phyloP scores from a whole-genome alignment of 208 protist genomes.

The Strigomonas galati region DNA sequence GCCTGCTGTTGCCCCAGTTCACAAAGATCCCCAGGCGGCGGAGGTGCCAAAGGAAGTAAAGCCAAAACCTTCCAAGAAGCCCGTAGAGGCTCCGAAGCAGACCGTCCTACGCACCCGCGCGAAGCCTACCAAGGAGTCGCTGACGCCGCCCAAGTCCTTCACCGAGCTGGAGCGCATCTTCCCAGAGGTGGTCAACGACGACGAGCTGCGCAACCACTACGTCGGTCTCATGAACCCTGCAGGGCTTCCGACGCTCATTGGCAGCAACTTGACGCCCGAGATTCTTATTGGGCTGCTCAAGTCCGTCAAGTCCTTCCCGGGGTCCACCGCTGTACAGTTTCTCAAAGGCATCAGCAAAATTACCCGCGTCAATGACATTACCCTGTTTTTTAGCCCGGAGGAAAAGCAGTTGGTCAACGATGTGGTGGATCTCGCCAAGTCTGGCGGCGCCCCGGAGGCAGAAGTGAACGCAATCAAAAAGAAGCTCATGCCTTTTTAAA shows the following conservation, averaged over 20 bases:
- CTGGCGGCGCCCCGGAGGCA: slow-evolving; percentile 34
- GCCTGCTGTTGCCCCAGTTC: not conserved
- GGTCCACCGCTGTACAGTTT: slow-evolving; percentile 41
- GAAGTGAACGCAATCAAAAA: slow-evolving; percentile 52
- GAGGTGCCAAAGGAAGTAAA: slow-evolving; percentile 3
- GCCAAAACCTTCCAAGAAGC: not conserved
- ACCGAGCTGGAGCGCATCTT: slow-evolving; percentile 88
- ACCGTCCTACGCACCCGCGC: slow-evolving; percentile 22
- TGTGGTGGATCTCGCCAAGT: slow-evolving; percentile 42
- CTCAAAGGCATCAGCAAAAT: slow-evolving; percentile 70
- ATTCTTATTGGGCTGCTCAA: slow-evolving; percentile 67
- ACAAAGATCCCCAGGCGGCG: not conserved
- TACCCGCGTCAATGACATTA: slow-evolving; percentile 72
- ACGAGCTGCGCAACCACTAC: slow-evolving; percentile 70
- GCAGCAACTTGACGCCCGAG: slow-evolving; percentile 83
- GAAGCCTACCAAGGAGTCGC: slow-evolving; percentile 48
- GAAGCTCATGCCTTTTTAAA: slow-evolving; percentile 22
- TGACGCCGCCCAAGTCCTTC: slow-evolving; percentile 73
- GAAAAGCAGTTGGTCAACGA: slow-evolving; percentile 67
- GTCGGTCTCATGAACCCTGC: slow-evolving; percentile 56
- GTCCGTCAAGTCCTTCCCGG: slow-evolving; percentile 33
- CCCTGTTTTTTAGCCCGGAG: slow-evolving; percentile 69
- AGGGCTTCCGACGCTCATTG: slow-evolving; percentile 57
- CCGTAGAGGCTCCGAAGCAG: slow-evolving; percentile 5
- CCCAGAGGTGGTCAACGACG: slow-evolving; percentile 43